Evolutionary conservation across 495 filamentous ascomycete species (phyloP), one percentile per base, ranked within the genome.

Genomic region (Peziza echinospora): DNA sequence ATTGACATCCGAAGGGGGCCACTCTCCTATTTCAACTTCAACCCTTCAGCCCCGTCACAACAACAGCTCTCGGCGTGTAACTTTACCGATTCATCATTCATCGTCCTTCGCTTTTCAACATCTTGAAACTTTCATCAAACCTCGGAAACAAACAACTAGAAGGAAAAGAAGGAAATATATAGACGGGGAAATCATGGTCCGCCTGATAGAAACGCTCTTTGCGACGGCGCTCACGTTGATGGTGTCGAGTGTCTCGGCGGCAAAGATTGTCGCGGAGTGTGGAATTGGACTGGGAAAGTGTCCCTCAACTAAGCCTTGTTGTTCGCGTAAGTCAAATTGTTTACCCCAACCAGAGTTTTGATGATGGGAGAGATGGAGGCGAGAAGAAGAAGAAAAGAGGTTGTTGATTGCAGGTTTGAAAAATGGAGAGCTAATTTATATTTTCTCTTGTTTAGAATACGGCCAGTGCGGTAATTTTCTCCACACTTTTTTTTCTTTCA

Each of bases 241-340:
- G 21, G 49, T 51, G 10, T 58, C 53, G 19, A 34, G 55, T 47
- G 54, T 56, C 10, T 56, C 56, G 22, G 60, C 53, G 23, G 51
- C 62, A 13, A 21, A 44, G 25, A 49, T 57, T 25, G 54, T 50
- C 10, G 53, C 55, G 17, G 56, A 62, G 13, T 63, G 61, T 21
- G 83, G 80, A 64, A 63, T 63, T 53, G 62, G 55, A 26, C 66
- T 69, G 51, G 71, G 71, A 46, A 73, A 73, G 43, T 97, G 89
- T 63, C 84, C 85, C 2, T 57, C 72, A 47, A 65, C 71, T 44
- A 68, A 74, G 42, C 89, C 87, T 9, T 97, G 87, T 71, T 94
- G 89, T 63, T 93, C 85, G 44, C 79, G 86, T 94, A 69, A 68
- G 80, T 82, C 26, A 26, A 17, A 37, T 37, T 17, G 30, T 17